phyloP scores from a whole-genome alignment of 495 filamentous ascomycete genomes.

The Annulohypoxylon moriforme region DNA sequence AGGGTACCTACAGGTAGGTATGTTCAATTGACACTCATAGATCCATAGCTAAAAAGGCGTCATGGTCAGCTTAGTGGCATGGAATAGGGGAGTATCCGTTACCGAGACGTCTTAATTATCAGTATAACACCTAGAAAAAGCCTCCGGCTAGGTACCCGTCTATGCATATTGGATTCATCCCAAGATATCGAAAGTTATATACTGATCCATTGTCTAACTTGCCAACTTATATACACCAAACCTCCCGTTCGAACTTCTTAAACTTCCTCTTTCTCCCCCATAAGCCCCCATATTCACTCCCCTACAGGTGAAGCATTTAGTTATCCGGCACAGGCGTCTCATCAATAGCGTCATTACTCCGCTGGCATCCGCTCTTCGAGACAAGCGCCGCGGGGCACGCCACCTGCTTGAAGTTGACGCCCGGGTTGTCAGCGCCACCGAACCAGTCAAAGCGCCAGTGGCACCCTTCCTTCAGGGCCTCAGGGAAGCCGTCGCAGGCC shows the following conservation, averaged over 20 bases:
- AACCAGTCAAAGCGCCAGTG: constrained; percentile 79
- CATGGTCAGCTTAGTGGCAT: too few relatives aligned
- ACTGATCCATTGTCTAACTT: neutral
- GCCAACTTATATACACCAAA: constrained; percentile 18
- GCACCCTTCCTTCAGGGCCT: constrained; percentile 69
- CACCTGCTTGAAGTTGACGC: constrained; percentile 65
- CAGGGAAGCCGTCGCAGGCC: constrained; percentile 67
- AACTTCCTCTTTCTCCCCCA: neutral
- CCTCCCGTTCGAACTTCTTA: neutral
- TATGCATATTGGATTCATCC: too few relatives aligned
- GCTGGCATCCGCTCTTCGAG: constrained; percentile 59
- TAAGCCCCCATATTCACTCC: constrained; percentile 11
- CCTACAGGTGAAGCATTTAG: too few relatives aligned
- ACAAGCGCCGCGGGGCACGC: constrained; percentile 70
- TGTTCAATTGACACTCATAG: too few relatives aligned
- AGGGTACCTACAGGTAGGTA: too few relatives aligned
- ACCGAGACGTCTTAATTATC: too few relatives aligned
- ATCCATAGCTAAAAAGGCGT: too few relatives aligned
- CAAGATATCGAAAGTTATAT: constrained; percentile 4
- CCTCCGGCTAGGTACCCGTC: too few relatives aligned
- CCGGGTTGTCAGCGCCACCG: constrained; percentile 69
- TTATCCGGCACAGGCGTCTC: constrained; percentile 49
- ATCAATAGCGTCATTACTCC: constrained; percentile 49
- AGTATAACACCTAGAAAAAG: too few relatives aligned
- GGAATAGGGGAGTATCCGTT: too few relatives aligned